phyloP scores from a whole-genome alignment of 83 land plant species.

The Larix sibirica region DNA sequence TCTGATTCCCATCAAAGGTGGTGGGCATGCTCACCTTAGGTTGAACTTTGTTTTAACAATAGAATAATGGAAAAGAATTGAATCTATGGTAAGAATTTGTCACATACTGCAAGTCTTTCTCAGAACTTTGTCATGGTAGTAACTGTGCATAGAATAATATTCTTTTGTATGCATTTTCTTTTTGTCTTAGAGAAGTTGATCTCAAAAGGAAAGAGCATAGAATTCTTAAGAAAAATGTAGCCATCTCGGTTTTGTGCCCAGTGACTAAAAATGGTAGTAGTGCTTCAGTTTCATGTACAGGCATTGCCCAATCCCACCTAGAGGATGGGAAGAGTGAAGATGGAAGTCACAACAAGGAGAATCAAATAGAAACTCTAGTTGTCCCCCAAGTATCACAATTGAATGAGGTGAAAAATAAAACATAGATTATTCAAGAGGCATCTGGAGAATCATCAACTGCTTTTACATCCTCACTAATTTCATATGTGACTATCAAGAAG shows the following conservation, averaged over 20 bases:
- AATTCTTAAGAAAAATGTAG: no score
- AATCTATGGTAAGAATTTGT: slow-evolving; percentile 25
- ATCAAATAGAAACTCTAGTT: neutral
- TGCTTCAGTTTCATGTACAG: neutral
- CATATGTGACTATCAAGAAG: neutral
- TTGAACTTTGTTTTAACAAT: slow-evolving; percentile 35
- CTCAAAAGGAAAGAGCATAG: no score
- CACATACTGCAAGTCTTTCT: neutral
- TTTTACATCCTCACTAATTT: neutral
- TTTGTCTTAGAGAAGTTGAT: neutral
- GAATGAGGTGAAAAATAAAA: neutral
- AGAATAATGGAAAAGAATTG: slow-evolving; percentile 38
- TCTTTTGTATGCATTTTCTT: neutral
- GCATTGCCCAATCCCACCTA: neutral
- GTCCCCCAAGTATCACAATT: neutral
- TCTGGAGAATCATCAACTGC: neutral
- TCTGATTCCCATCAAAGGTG: slow-evolving; percentile 28
- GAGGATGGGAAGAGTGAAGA: neutral
- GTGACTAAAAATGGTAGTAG: neutral
- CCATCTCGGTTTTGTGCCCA: no score
- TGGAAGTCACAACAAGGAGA: neutral
- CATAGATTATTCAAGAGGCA: neutral
- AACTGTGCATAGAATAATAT: neutral
- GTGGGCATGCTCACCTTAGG: slow-evolving; percentile 35
- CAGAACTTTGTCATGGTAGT: neutral